These are phyloP conservation scores for Arthroderma sp. DNA, from an alignment of 2,329 filamentous ascomycete species.

Conservation along the genomic window DNA sequence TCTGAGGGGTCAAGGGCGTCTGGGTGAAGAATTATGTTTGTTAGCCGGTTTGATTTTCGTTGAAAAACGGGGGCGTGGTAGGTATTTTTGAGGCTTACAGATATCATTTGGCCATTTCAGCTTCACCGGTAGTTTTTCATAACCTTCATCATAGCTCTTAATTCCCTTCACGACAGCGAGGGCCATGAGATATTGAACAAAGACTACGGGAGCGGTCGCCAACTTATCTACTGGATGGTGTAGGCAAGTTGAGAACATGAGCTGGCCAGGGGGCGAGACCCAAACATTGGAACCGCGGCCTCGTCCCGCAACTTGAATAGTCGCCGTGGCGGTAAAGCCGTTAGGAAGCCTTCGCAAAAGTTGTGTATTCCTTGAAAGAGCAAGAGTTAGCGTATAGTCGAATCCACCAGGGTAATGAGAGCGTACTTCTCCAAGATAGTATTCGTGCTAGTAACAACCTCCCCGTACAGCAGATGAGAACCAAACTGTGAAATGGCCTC, in stretches of 20 bases:
- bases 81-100: constrained; percentile 38
- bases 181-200: constrained; percentile 84
- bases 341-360: constrained; percentile 63
- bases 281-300: constrained; percentile 88
- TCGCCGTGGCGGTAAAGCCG: constrained; percentile 80
- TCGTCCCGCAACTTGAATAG: constrained; percentile 73
- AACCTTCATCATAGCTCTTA: constrained; percentile 63
- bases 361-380: constrained; percentile 52
- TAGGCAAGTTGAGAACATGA: constrained; percentile 81
- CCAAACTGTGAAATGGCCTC: constrained; percentile 57
- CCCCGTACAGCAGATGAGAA: constrained; percentile 66
- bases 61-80: constrained; percentile 11
- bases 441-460: constrained; percentile 88
- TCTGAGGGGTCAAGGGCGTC: constrained; percentile 54
- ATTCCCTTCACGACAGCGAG: constrained; percentile 78
- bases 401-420: not conserved
- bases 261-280: constrained; percentile 73
- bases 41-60: too few species aligned
- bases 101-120: constrained; percentile 98
- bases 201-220: constrained; percentile 65
- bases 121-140: constrained; percentile 62
- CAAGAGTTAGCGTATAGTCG: not conserved
- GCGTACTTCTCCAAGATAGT: constrained; percentile 75
- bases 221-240: constrained; percentile 66
- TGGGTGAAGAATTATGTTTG: constrained; percentile 14